These are phyloP conservation scores for Carex parvula DNA, from an alignment of 176 grass and related monocot species.

Conservation along the genomic window DNA sequence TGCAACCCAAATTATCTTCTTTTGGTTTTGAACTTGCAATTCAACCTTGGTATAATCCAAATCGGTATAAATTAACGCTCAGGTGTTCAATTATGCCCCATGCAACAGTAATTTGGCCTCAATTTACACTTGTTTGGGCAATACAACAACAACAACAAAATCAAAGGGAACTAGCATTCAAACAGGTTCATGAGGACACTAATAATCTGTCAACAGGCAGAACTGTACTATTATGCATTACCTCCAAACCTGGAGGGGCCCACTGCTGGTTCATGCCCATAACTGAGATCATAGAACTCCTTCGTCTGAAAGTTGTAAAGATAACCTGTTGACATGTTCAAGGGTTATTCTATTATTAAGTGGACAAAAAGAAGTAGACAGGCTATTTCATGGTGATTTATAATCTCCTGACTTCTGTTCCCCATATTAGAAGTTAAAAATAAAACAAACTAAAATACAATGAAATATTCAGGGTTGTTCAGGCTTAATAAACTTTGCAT, in stretches of 20 bases:
- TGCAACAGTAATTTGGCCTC: background rate
- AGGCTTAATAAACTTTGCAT: background rate
- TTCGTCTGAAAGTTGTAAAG: constrained; percentile 99
- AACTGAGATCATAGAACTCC: constrained; percentile 98
- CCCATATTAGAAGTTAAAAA: background rate
- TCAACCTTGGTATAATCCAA: background rate
- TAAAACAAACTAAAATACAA: background rate
- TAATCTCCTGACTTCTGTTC: background rate
- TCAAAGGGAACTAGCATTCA: background rate
- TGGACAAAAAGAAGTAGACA: background rate
- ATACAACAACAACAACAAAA: background rate
- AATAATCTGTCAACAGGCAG: background rate
- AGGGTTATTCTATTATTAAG: background rate
- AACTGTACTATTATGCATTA: constrained; percentile 26
- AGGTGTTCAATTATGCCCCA: background rate
- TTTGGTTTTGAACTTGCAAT: constrained; percentile 5
- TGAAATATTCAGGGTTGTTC: background rate
- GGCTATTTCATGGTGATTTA: background rate
- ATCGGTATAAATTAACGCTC: background rate
- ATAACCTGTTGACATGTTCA: constrained; percentile 52
- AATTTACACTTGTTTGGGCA: background rate
- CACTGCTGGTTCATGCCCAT: constrained; percentile 72
- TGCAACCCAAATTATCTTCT: background rate
- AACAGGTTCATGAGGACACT: background rate
- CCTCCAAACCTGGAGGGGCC: constrained; percentile 92